Conservation (phyloP, 805 yeast genomes). For the Candida caryicola region DNA sequence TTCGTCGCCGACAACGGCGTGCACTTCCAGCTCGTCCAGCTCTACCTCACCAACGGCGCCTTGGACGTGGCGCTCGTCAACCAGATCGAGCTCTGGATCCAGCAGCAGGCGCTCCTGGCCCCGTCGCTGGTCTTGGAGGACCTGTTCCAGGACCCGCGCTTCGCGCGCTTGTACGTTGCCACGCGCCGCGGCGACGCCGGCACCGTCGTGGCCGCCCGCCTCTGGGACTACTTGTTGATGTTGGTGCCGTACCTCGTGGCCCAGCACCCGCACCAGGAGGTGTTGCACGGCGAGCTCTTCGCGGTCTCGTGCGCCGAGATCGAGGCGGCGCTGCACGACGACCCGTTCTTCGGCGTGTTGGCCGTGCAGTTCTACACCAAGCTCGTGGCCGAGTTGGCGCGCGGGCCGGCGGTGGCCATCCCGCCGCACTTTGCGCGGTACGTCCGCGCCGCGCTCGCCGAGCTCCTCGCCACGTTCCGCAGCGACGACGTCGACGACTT, state of each 20-base stretch:
- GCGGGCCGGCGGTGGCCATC: background rate
- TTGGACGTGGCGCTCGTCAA: constrained; percentile 8
- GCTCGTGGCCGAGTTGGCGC: constrained; percentile 10
- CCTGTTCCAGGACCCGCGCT: background rate
- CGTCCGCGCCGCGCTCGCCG: background rate
- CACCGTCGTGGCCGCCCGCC: constrained; percentile 18
- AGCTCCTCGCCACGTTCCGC: background rate
- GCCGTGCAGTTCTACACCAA: constrained; percentile 25
- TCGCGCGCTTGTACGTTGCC: background rate
- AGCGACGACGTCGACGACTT: constrained; percentile 2
- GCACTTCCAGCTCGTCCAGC: constrained; percentile 1
- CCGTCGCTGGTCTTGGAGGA: background rate
- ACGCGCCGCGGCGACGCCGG: constrained; percentile 2
- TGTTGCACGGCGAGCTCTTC: background rate
- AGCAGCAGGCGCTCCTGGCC: background rate
- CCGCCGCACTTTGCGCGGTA: background rate
- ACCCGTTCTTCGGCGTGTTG: constrained; percentile 24
- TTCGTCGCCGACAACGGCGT: constrained; percentile 2
- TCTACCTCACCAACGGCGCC: constrained; percentile 4
- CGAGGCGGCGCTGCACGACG: constrained; percentile 13
- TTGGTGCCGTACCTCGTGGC: constrained; percentile 12
- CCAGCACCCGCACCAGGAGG: background rate
- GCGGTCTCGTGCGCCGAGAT: background rate
- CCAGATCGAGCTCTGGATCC: constrained; percentile 8
- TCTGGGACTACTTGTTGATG: constrained; percentile 16